Percentiles rank a stretch among this genome's conserved stretches.
Conservation (phyloP, 2,329 filamentous ascomycete genomes). For the Fonsecaea monophora region DNA sequence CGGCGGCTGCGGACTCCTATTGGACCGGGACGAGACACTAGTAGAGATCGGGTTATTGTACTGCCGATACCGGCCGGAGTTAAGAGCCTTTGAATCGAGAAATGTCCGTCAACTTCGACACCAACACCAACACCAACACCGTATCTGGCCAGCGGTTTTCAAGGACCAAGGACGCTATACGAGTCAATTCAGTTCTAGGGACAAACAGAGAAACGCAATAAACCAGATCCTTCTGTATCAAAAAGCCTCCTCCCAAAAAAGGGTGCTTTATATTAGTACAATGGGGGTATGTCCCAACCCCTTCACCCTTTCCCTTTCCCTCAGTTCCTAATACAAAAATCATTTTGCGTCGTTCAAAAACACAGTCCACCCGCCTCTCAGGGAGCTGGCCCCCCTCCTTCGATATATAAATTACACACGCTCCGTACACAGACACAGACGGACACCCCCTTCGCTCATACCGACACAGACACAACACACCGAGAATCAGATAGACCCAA, state of each 20-base stretch:
- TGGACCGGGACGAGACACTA: not conserved
- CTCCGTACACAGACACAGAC: not conserved
- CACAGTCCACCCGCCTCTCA: too few species aligned
- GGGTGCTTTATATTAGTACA: not conserved
- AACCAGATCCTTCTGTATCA: not conserved
- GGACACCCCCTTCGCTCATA: not conserved
- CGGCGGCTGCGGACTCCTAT: not conserved
- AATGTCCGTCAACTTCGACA: too few species aligned
- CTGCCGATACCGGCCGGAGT: not conserved
- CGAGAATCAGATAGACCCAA: not conserved
- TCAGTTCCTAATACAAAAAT: not conserved
- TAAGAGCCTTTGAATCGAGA: not conserved
- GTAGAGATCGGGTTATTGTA: not conserved
- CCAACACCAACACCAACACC: too few species aligned
- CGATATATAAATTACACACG: not conserved
- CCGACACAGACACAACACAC: not conserved
- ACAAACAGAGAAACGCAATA: not conserved
- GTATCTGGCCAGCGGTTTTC: conserved; percentile 14
- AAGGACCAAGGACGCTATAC: conserved; percentile 6
- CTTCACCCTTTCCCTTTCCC: not conserved
- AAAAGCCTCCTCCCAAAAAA: not conserved
- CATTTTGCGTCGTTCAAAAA: too few species aligned
- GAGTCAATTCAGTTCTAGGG: too few species aligned
- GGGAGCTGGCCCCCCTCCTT: not conserved
- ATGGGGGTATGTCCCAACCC: not conserved